Percentiles rank a stretch among this genome's conserved stretches.
Conservation (phyloP, 306 rosid genomes). For the Inga oerstediana region DNA sequence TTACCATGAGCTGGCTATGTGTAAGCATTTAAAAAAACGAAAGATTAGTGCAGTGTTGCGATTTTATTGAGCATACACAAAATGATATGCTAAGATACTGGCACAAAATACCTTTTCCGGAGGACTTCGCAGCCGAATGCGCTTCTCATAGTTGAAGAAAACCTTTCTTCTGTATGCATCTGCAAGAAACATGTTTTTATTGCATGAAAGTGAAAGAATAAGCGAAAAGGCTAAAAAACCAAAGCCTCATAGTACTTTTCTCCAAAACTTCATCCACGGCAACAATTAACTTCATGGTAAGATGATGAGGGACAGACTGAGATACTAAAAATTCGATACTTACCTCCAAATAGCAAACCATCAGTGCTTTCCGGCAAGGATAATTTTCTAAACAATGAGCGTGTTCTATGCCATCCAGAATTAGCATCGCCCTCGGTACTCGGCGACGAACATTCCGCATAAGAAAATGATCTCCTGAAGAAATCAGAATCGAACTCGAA, state of each 20-base stretch:
- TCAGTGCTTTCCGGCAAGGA: conserved; percentile 56
- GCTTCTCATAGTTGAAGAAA: conserved; percentile 94
- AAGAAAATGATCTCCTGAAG: conserved; percentile 28
- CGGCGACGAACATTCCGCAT: conserved; percentile 39
- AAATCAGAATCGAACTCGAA: conserved; percentile 16
- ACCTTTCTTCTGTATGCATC: conserved; percentile 83
- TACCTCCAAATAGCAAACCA: conserved; percentile 60
- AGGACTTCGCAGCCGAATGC: conserved; percentile 77
- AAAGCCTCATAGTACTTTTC: neutral
- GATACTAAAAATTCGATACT: neutral
- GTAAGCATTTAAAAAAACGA: neutral
- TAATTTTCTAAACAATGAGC: conserved; percentile 42
- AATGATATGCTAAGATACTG: neutral
- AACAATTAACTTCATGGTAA: neutral
- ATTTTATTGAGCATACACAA: neutral
- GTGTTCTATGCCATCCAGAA: conserved; percentile 10
- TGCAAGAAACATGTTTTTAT: conserved; percentile 36
- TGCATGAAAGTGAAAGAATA: neutral
- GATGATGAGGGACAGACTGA: neutral
- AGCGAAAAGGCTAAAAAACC: neutral
- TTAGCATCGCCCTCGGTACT: neutral
- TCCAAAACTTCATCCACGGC: neutral
- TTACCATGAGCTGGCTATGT: neutral
- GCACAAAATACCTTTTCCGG: conserved; percentile 77
- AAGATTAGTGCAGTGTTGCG: neutral